Conservation (phyloP, 345 rosid genomes). For the Sisymbrium altissimum region DNA sequence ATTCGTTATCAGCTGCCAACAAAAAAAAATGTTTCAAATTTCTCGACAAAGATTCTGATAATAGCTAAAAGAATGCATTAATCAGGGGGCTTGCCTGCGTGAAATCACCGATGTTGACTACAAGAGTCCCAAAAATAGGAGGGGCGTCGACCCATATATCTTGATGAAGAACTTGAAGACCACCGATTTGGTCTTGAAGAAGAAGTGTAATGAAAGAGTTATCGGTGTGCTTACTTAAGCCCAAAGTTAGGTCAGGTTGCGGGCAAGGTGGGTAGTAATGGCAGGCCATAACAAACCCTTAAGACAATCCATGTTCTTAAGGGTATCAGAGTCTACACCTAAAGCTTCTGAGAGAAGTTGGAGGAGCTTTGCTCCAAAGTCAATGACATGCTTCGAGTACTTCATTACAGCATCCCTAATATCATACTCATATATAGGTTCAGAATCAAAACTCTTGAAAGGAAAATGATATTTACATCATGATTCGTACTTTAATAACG, state of each 20-base stretch:
- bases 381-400: slow-evolving; percentile 27
- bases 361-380: slow-evolving; percentile 11
- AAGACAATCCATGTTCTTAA: slow-evolving; percentile 28
- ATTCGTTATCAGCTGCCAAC: slow-evolving; percentile 15
- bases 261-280: slow-evolving; percentile 45
- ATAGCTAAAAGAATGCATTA: background rate
- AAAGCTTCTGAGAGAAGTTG: slow-evolving; percentile 39
- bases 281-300: slow-evolving; percentile 14
- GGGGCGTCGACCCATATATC: slow-evolving; percentile 37
- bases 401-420: slow-evolving; percentile 16
- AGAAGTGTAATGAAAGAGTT: slow-evolving; percentile 30
- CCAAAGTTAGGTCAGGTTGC: slow-evolving; percentile 38
- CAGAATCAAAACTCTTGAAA: background rate
- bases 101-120: slow-evolving; percentile 38
- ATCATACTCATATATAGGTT: background rate
- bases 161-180: slow-evolving; percentile 38
- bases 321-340: slow-evolving; percentile 18
- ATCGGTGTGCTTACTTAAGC: slow-evolving; percentile 31
- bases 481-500: no score
- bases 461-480: no score
- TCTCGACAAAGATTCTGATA: background rate
- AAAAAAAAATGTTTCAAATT: background rate
- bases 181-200: slow-evolving; percentile 40
- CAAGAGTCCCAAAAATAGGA: slow-evolving; percentile 32
- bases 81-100: slow-evolving; percentile 16